Evolutionary conservation across 352 stramenopile genomes (phyloP).

Genomic region (Lagenidium giganteum): DNA sequence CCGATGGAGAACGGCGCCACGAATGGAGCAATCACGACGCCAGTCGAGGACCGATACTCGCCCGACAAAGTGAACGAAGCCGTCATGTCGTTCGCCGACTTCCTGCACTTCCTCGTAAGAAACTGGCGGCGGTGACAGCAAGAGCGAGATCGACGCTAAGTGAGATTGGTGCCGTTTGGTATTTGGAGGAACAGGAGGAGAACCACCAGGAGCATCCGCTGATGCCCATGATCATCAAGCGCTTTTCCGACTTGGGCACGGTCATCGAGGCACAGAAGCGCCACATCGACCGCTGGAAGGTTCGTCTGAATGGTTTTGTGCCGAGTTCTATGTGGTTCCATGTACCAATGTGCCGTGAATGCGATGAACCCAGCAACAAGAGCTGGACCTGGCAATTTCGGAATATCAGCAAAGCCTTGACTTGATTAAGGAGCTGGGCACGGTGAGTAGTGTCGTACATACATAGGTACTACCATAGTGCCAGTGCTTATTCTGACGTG

Average conservation of each 20-base stretch:
- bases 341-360: neutral
- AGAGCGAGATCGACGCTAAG: slow-evolving; percentile 6
- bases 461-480: neutral
- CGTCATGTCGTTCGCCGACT: slow-evolving; percentile 80
- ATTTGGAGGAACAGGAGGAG: slow-evolving; percentile 73
- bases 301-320: neutral
- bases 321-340: neutral
- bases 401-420: slow-evolving; percentile 65
- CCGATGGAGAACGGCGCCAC: too few species aligned
- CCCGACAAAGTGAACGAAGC: slow-evolving; percentile 66
- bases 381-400: slow-evolving; percentile 71
- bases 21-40: too few species aligned
- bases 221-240: slow-evolving; percentile 76
- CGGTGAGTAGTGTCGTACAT: slow-evolving; percentile 22
- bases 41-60: too few species aligned
- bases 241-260: slow-evolving; percentile 66
- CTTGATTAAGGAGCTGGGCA: slow-evolving; percentile 43
- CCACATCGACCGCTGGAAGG: slow-evolving; percentile 83
- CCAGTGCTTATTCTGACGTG: neutral
- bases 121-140: slow-evolving; percentile 14
- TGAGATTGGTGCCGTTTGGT: slow-evolving; percentile 2
- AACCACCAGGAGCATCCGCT: slow-evolving; percentile 62
- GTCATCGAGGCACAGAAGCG: slow-evolving; percentile 85
- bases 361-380: slow-evolving; percentile 39
- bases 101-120: slow-evolving; percentile 78